Percentiles rank a stretch among this genome's conserved stretches.
These are phyloP conservation scores for Rhodotorula sp. DNA, from an alignment of 1,284 basidiomycete genomes.

Conservation along the genomic window DNA sequence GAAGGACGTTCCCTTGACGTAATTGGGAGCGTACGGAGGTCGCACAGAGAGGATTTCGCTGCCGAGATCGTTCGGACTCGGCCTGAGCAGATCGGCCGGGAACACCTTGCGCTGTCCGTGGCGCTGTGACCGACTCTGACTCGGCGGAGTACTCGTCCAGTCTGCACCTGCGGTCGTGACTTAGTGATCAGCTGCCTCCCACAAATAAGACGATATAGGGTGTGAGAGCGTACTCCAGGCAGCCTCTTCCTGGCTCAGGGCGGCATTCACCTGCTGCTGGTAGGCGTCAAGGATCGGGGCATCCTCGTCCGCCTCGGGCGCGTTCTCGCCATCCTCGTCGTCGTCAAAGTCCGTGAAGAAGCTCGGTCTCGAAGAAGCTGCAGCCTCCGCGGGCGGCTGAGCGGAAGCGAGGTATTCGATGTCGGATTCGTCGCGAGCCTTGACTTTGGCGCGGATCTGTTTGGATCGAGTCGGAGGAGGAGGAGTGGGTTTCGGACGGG, in stretches of 20 bases:
- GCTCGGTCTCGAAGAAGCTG: background rate
- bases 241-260: background rate
- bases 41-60: no score
- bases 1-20: no score
- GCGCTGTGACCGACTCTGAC: no score
- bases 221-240: no score
- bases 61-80: no score
- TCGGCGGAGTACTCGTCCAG: no score
- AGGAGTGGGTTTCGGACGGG: background rate
- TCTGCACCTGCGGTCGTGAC: no score
- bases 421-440: background rate
- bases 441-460: background rate
- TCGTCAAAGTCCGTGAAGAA: background rate
- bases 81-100: no score
- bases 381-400: background rate
- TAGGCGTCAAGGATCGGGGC: background rate
- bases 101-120: no score
- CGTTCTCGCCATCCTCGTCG: background rate
- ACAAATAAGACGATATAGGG: no score
- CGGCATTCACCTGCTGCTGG: background rate
- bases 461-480: background rate
- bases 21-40: no score
- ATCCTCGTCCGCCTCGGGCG: conserved; percentile 2
- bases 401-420: background rate
- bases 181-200: no score